Evolutionary conservation across 208 protist genomes (phyloP).

Genomic region (Crithidia bombi): DNA sequence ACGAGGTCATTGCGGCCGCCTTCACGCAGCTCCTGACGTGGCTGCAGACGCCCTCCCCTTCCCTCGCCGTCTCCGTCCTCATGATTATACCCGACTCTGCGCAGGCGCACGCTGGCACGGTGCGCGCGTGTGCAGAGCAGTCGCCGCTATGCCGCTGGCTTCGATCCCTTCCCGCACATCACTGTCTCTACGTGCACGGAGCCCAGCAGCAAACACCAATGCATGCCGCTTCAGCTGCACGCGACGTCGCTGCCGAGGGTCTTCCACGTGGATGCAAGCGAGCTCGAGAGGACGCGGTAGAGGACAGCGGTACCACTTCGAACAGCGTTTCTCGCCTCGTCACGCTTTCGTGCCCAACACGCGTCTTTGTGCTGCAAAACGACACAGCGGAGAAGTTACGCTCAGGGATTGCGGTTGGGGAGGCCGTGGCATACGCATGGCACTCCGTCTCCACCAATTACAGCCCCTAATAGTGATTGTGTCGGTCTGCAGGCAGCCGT

Average conservation of each 20-base stretch:
- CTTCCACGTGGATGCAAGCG: background rate
- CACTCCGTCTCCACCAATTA: slow-evolving; percentile 1
- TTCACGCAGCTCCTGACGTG: slow-evolving; percentile 38
- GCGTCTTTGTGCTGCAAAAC: slow-evolving; percentile 46
- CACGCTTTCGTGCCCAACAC: slow-evolving; percentile 40
- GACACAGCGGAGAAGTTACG: slow-evolving; percentile 24
- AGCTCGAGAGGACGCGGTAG: background rate
- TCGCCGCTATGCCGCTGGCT: slow-evolving; percentile 41
- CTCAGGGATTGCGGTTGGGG: slow-evolving; percentile 17
- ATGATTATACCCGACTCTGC: slow-evolving; percentile 43
- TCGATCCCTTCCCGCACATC: slow-evolving; percentile 20
- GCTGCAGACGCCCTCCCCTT: slow-evolving; percentile 8
- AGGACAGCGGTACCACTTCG: background rate
- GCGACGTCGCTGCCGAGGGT: background rate
- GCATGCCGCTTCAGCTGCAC: background rate
- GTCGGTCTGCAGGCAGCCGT: too few relatives aligned
- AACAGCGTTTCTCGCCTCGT: slow-evolving; percentile 10
- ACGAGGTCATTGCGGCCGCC: slow-evolving; percentile 43
- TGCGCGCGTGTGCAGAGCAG: slow-evolving; percentile 30
- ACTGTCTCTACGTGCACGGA: slow-evolving; percentile 42
- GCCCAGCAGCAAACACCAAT: slow-evolving; percentile 23
- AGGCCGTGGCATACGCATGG: slow-evolving; percentile 12
- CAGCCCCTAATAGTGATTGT: background rate
- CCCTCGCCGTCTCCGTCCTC: slow-evolving; percentile 31
- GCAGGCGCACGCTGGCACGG: slow-evolving; percentile 31